A percentile compares a stretch with the other conserved stretches of the same genome.
Conservation (phyloP, 495 filamentous ascomycete genomes). For the Evernia prunastri region DNA sequence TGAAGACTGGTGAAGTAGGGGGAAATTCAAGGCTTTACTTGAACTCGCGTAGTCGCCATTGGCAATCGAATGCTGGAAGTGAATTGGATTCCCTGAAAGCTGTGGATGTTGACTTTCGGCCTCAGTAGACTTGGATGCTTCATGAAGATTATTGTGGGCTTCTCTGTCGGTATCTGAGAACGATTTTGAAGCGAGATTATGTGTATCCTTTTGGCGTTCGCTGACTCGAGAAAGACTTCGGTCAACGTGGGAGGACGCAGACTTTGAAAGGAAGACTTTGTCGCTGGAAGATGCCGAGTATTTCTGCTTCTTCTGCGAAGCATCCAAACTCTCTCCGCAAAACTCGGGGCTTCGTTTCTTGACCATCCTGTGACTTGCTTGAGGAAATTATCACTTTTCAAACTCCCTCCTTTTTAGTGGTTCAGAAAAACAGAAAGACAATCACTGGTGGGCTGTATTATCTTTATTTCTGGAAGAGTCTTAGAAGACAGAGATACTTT, state of each 20-base stretch:
- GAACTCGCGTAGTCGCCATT: background rate
- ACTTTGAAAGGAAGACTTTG: background rate
- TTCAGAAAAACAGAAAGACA: background rate
- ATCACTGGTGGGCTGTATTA: background rate
- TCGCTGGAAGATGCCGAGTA: background rate
- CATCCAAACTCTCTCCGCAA: background rate
- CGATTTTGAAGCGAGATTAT: background rate
- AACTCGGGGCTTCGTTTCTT: background rate
- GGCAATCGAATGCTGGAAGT: background rate
- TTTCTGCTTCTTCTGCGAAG: slow-evolving; percentile 3
- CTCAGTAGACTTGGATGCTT: background rate
- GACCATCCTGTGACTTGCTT: background rate
- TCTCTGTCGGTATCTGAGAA: background rate
- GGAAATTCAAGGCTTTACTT: background rate
- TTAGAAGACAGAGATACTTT: background rate
- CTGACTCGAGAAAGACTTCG: background rate
- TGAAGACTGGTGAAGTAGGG: background rate
- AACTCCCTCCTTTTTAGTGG: background rate
- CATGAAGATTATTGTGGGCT: background rate
- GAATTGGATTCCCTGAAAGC: background rate
- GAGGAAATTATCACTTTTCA: too few species aligned
- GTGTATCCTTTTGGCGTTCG: background rate
- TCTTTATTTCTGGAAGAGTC: background rate
- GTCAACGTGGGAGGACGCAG: background rate
- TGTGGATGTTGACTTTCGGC: background rate